Conservation (phyloP, 1,139 yeast genomes). For the Saccharomyces hybrid region DNA sequence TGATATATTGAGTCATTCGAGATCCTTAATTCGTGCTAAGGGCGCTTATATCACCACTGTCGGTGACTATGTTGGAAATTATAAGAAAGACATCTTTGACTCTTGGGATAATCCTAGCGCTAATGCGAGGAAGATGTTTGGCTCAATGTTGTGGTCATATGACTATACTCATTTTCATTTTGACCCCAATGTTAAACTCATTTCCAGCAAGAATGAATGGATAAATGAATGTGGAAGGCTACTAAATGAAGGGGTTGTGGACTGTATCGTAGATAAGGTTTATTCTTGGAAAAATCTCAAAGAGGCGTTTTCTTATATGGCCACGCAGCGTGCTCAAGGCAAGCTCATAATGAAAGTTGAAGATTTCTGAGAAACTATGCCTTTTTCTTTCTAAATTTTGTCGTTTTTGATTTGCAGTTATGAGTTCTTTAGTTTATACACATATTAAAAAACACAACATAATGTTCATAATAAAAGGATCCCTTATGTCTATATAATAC, state of each 20-base stretch:
- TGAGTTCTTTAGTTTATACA: not conserved
- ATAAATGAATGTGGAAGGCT: slow-evolving; percentile 34
- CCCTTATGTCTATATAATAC: slow-evolving; percentile 7
- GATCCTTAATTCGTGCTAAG: slow-evolving; percentile 32
- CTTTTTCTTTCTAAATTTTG: not conserved
- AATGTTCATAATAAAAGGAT: not conserved
- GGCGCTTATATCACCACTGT: slow-evolving; percentile 47
- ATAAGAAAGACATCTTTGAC: slow-evolving; percentile 33
- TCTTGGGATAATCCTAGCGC: slow-evolving; percentile 35
- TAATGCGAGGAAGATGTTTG: slow-evolving; percentile 35
- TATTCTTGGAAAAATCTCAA: no score
- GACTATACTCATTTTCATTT: slow-evolving; percentile 33
- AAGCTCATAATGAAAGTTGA: no score
- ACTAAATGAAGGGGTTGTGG: slow-evolving; percentile 38
- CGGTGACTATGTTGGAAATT: slow-evolving; percentile 43
- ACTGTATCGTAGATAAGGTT: slow-evolving; percentile 44
- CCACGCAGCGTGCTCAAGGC: no score
- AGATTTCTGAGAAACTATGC: slow-evolving; percentile 8
- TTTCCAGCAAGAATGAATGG: slow-evolving; percentile 31
- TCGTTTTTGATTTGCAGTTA: not conserved
- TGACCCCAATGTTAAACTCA: slow-evolving; percentile 26
- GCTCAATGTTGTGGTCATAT: slow-evolving; percentile 32
- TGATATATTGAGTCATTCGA: slow-evolving; percentile 29
- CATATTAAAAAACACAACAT: not conserved
- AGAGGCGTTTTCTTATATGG: no score